Evolutionary conservation across 2,329 filamentous ascomycete species (phyloP).

Genomic region (Hypoxylon sp.): DNA sequence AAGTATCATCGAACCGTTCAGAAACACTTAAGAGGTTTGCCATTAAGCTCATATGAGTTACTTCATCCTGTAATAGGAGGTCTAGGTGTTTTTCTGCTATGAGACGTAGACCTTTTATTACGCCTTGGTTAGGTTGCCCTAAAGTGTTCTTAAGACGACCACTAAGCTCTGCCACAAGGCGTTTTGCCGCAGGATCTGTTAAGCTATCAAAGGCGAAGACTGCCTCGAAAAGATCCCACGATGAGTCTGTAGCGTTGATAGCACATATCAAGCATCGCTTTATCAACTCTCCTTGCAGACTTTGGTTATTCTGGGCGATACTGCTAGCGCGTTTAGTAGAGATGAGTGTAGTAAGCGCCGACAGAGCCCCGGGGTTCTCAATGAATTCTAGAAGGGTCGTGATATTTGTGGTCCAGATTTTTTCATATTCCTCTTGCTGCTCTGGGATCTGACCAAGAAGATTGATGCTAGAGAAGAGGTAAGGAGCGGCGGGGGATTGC

Average conservation of each 20-base stretch:
- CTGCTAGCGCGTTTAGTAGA: constrained; percentile 52
- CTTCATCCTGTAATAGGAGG: constrained; percentile 55
- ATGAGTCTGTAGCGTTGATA: constrained; percentile 42
- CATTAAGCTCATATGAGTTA: constrained; percentile 59
- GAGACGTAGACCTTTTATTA: constrained; percentile 58
- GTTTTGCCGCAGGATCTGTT: constrained; percentile 46
- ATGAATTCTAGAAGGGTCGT: constrained; percentile 50
- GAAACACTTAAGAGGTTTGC: constrained; percentile 62
- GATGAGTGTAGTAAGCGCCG: constrained; percentile 56
- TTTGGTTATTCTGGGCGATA: constrained; percentile 50
- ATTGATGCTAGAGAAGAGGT: constrained; percentile 72
- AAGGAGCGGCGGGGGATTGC: constrained; percentile 71
- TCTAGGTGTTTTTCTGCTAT: constrained; percentile 56
- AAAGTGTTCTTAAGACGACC: constrained; percentile 32
- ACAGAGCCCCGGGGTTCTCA: constrained; percentile 44
- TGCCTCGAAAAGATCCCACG: constrained; percentile 59
- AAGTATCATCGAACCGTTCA: constrained; percentile 54
- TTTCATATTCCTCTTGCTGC: constrained; percentile 49
- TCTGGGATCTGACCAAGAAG: constrained; percentile 57
- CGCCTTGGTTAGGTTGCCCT: constrained; percentile 40
- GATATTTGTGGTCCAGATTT: constrained; percentile 57
- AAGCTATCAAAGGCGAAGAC: constrained; percentile 56
- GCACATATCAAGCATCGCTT: constrained; percentile 52
- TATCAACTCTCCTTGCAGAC: constrained; percentile 59
- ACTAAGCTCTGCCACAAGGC: constrained; percentile 48